Percentiles rank a stretch among this genome's conserved stretches.
These are phyloP conservation scores for Trichoderma hamatum DNA, from an alignment of 2,329 filamentous ascomycete genomes.

Conservation along the genomic window DNA sequence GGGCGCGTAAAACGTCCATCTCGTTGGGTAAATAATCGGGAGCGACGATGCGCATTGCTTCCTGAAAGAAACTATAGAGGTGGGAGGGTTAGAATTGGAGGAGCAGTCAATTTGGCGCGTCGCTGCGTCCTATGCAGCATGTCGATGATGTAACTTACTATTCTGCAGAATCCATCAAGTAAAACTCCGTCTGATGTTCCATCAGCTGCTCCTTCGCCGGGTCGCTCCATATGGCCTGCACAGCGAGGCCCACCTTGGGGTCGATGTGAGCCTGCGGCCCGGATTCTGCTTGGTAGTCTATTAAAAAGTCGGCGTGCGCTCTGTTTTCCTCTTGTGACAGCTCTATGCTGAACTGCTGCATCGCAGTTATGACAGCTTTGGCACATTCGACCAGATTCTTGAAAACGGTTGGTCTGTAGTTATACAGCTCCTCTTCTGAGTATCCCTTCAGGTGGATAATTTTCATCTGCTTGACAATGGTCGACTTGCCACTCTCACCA, in stretches of 20 bases:
- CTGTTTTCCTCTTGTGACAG: conserved; percentile 72
- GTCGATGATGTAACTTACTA: conserved; percentile 67
- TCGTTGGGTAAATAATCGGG: conserved; percentile 89
- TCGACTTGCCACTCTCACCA: conserved; percentile 97
- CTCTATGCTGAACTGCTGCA: conserved; percentile 88
- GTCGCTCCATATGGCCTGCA: conserved; percentile 88
- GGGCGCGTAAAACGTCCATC: conserved; percentile 89
- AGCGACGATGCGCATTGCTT: conserved; percentile 80
- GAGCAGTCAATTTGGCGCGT: not conserved
- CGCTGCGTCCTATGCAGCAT: not conserved
- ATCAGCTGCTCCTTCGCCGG: conserved; percentile 79
- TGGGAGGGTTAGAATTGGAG: not conserved
- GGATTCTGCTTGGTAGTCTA: conserved; percentile 86
- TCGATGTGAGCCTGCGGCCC: conserved; percentile 87
- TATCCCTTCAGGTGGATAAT: conserved; percentile 99
- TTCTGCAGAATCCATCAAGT: conserved; percentile 97
- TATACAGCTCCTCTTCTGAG: conserved; percentile 86
- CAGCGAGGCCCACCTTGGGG: conserved; percentile 76
- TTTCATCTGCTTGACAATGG: conserved; percentile 99
- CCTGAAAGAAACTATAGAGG: conserved; percentile 82
- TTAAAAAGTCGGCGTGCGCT: conserved; percentile 75
- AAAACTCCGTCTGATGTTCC: conserved; percentile 96
- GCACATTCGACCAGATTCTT: conserved; percentile 98
- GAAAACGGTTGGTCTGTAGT: conserved; percentile 95
- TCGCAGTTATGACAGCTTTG: conserved; percentile 87